Evolutionary conservation across 805 yeast genomes (phyloP).

Genomic region (Wickerhamia fluorescens): DNA sequence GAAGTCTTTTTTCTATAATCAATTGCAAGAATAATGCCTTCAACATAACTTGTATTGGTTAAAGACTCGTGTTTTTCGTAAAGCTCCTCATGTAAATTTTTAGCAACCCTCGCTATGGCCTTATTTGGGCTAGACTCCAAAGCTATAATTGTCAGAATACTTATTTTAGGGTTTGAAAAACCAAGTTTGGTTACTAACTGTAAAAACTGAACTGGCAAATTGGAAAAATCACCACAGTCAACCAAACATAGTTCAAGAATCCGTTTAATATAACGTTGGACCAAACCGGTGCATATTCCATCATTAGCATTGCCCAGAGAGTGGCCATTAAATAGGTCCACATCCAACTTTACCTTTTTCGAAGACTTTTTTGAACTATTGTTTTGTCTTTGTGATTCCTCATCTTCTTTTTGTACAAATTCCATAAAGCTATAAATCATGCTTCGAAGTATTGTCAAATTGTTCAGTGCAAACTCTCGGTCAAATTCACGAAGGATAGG

Average conservation of each 20-base stretch:
- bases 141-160: constrained; percentile 66
- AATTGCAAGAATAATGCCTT: constrained; percentile 54
- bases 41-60: constrained; percentile 56
- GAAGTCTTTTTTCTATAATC: constrained; percentile 26
- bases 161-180: constrained; percentile 64
- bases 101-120: constrained; percentile 41
- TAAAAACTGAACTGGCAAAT: constrained; percentile 47
- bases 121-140: constrained; percentile 47
- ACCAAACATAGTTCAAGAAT: constrained; percentile 44
- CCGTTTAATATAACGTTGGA: constrained; percentile 50
- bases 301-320: constrained; percentile 47
- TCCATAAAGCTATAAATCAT: constrained; percentile 52
- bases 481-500: constrained; percentile 49
- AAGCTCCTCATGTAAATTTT: constrained; percentile 45
- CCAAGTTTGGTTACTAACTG: constrained; percentile 56
- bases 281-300: constrained; percentile 67
- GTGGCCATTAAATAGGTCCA: constrained; percentile 47
- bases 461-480: constrained; percentile 33
- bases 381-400: constrained; percentile 31
- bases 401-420: constrained; percentile 54
- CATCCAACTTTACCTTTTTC: constrained; percentile 30
- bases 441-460: constrained; percentile 39
- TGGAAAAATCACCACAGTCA: constrained; percentile 40
- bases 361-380: constrained; percentile 35
- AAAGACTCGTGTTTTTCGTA: constrained; percentile 66